phyloP scores from a whole-genome alignment of 1,284 basidiomycete species.

The Clitocybe nebularis region DNA sequence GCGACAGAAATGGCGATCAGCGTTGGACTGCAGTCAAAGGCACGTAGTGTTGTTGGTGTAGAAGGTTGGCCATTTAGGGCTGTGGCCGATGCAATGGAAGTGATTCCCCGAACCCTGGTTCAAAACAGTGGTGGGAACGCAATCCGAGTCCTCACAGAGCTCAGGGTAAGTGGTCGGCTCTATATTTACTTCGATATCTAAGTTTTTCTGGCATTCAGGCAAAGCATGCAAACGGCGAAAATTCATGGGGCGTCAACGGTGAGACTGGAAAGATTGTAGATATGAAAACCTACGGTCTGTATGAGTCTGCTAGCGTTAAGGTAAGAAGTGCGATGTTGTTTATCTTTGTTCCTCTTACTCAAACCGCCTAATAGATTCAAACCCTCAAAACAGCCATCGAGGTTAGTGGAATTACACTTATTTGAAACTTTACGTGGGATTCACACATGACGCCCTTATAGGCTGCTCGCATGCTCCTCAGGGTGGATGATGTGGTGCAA shows the following conservation, averaged over 20 bases:
- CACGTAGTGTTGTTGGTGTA: slow-evolving; percentile 74
- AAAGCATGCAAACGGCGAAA: slow-evolving; percentile 89
- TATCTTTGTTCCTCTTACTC: background rate
- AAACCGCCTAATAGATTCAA: slow-evolving; percentile 60
- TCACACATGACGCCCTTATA: slow-evolving; percentile 20
- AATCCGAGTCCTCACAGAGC: slow-evolving; percentile 88
- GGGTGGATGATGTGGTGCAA: slow-evolving; percentile 94
- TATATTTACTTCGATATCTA: slow-evolving; percentile 3
- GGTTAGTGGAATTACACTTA: no score
- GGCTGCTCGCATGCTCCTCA: slow-evolving; percentile 87
- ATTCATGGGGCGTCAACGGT: slow-evolving; percentile 92
- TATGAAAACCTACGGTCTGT: slow-evolving; percentile 92
- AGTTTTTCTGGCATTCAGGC: slow-evolving; percentile 49
- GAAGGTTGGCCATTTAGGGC: slow-evolving; percentile 90
- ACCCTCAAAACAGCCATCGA: slow-evolving; percentile 97
- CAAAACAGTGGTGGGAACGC: slow-evolving; percentile 97
- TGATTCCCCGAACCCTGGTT: slow-evolving; percentile 92
- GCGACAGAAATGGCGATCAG: slow-evolving; percentile 98
- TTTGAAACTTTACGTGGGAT: no score
- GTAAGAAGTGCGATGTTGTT: slow-evolving; percentile 30
- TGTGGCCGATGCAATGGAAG: slow-evolving; percentile 95
- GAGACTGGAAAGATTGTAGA: slow-evolving; percentile 94
- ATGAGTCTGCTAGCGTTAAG: slow-evolving; percentile 96
- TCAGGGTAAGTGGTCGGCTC: slow-evolving; percentile 53
- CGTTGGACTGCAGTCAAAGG: slow-evolving; percentile 84